A percentile compares a stretch with the other conserved stretches of the same genome.
Conservation (phyloP, 2,329 filamentous ascomycete genomes). For the Fusarium marasasianum region DNA sequence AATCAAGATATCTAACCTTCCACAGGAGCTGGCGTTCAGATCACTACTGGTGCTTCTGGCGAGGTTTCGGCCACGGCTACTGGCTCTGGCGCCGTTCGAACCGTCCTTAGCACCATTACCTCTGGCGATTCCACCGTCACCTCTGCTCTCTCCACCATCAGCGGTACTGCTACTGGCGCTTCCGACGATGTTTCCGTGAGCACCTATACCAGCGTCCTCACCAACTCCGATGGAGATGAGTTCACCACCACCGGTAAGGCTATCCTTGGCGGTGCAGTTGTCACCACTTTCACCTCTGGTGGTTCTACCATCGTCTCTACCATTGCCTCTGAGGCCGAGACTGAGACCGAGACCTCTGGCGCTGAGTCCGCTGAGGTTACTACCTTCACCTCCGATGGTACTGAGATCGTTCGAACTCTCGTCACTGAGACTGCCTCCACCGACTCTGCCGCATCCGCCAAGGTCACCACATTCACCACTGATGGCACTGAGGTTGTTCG, state of each 20-base stretch:
- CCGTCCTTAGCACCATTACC: slow-evolving; percentile 49
- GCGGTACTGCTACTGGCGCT: slow-evolving; percentile 26
- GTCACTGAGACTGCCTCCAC: slow-evolving; percentile 26
- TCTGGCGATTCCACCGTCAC: slow-evolving; percentile 48
- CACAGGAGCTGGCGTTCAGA: slow-evolving; percentile 47
- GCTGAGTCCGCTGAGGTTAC: slow-evolving; percentile 21
- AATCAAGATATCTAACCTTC: slow-evolving; percentile 24
- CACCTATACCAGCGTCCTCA: slow-evolving; percentile 44
- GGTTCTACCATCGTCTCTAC: slow-evolving; percentile 34
- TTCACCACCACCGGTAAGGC: slow-evolving; percentile 31
- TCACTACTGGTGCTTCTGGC: slow-evolving; percentile 45
- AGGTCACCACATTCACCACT: slow-evolving; percentile 37
- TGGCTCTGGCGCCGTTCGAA: slow-evolving; percentile 45
- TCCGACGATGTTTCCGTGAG: slow-evolving; percentile 37
- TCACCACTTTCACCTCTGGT: slow-evolving; percentile 36
- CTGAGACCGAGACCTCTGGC: slow-evolving; percentile 10
- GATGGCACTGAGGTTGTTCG: slow-evolving; percentile 28
- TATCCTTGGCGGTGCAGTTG: slow-evolving; percentile 23
- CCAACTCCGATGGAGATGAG: slow-evolving; percentile 34
- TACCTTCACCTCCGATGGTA: slow-evolving; percentile 33
- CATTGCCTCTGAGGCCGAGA: slow-evolving; percentile 11
- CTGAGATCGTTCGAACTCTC: slow-evolving; percentile 32
- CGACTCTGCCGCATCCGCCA: slow-evolving; percentile 19
- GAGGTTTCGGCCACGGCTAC: slow-evolving; percentile 34
- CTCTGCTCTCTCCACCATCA: slow-evolving; percentile 50